Conservation (phyloP, 495 filamentous ascomycete species). For the Tuber brumale region DNA sequence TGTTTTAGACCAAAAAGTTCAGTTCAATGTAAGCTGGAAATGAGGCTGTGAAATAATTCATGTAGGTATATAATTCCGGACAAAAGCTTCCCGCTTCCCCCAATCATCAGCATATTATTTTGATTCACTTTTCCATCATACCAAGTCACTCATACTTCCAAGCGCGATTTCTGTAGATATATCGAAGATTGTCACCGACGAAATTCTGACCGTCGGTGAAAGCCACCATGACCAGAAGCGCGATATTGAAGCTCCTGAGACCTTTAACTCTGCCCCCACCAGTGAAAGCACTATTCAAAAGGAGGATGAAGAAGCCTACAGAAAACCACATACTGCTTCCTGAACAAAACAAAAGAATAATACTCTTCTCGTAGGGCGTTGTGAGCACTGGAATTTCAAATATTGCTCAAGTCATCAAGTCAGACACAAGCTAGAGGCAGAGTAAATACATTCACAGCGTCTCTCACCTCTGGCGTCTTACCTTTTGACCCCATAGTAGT, state of each 20-base stretch:
- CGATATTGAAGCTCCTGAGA: constrained; percentile 42
- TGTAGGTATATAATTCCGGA: constrained; percentile 25
- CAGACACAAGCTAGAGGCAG: constrained; percentile 26
- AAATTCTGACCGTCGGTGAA: background rate
- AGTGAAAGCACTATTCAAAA: constrained; percentile 50
- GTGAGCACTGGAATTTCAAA: constrained; percentile 53
- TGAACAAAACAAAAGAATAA: no score
- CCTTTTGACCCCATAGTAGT: constrained; percentile 1
- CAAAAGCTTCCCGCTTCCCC: background rate
- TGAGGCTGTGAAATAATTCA: constrained; percentile 29
- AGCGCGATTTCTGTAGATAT: background rate
- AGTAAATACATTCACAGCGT: constrained; percentile 12
- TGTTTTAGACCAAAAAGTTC: constrained; percentile 1
- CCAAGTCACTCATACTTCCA: background rate
- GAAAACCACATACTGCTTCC: no score
- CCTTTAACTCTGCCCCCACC: constrained; percentile 54
- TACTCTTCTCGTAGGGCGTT: constrained; percentile 50
- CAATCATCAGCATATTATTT: constrained; percentile 2
- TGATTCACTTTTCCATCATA: constrained; percentile 4
- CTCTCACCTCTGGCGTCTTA: background rate
- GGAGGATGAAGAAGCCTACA: constrained; percentile 49
- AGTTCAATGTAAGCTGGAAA: constrained; percentile 28
- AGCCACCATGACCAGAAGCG: constrained; percentile 32
- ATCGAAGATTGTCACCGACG: background rate
- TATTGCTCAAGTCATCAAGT: constrained; percentile 49